Evolutionary conservation across 768 basidiomycete genomes (phyloP).

Genomic region (Hydnum rufescens): DNA sequence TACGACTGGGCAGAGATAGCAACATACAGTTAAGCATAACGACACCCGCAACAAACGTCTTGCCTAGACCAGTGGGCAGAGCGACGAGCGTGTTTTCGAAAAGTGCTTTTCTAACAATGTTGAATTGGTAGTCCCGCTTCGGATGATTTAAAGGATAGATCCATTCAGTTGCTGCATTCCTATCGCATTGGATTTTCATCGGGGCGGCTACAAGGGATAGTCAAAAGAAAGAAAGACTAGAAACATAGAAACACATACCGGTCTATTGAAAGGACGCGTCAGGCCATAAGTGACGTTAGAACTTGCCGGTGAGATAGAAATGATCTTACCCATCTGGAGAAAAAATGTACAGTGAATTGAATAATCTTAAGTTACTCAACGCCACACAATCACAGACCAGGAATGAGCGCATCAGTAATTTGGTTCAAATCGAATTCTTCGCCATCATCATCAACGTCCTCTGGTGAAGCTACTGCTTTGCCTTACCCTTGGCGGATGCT

Average conservation of each 20-base stretch:
- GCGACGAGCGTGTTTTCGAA: conserved; percentile 90
- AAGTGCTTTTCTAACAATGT: conserved; percentile 68
- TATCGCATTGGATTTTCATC: conserved; percentile 62
- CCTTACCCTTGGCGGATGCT: conserved; percentile 31
- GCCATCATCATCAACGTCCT: conserved; percentile 30
- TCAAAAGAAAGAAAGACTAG: neutral
- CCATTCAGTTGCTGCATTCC: conserved; percentile 68
- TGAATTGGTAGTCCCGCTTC: conserved; percentile 85
- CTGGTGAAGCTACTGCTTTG: conserved; percentile 16
- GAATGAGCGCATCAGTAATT: conserved; percentile 16
- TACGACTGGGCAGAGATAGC: conserved; percentile 7
- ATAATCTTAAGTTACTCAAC: conserved; percentile 25
- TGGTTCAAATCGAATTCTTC: conserved; percentile 73
- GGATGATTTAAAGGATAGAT: conserved; percentile 78
- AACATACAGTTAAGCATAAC: conserved; percentile 79
- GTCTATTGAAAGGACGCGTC: conserved; percentile 1
- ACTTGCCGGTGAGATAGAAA: conserved; percentile 1
- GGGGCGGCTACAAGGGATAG: conserved; percentile 17
- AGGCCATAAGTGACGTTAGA: neutral
- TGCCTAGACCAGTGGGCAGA: conserved; percentile 88
- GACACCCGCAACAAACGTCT: conserved; percentile 94
- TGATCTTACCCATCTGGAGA: conserved; percentile 3
- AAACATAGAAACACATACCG: neutral
- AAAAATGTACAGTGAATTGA: neutral
- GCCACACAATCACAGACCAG: neutral